Conservation (phyloP, 2,329 filamentous ascomycete genomes). For the Paecilomyces sp. region DNA sequence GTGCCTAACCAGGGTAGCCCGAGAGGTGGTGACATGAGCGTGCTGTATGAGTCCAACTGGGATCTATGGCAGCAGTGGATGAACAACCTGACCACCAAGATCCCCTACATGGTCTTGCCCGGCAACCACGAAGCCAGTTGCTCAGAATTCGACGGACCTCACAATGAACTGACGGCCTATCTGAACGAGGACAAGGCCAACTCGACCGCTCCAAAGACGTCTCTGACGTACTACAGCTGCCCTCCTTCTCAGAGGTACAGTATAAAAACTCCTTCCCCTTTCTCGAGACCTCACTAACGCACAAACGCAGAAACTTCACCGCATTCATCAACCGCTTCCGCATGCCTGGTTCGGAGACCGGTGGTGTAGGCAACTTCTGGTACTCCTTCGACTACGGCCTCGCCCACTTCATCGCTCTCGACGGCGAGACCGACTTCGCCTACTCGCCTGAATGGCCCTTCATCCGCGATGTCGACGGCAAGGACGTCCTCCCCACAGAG, state of each 20-base stretch:
- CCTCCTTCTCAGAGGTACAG: slow-evolving; percentile 41
- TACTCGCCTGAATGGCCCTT: slow-evolving; percentile 36
- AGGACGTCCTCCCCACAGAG: slow-evolving; percentile 34
- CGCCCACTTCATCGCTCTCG: slow-evolving; percentile 44
- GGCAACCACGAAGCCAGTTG: slow-evolving; percentile 47
- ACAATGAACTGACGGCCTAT: slow-evolving; percentile 41
- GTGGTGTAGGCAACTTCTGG: slow-evolving; percentile 48
- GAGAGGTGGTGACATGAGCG: slow-evolving; percentile 42
- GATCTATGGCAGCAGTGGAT: slow-evolving; percentile 48
- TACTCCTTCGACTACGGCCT: slow-evolving; percentile 50
- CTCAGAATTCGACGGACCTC: slow-evolving; percentile 42
- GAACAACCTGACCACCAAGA: slow-evolving; percentile 32
- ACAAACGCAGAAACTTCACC: slow-evolving; percentile 39
- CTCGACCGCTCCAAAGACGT: slow-evolving; percentile 28
- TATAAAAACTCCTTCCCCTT: not conserved
- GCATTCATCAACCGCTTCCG: slow-evolving; percentile 46
- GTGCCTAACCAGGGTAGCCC: slow-evolving; percentile 40
- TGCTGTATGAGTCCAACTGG: slow-evolving; percentile 46
- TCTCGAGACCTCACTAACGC: not conserved
- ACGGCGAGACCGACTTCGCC: slow-evolving; percentile 46
- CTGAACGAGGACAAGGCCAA: slow-evolving; percentile 39
- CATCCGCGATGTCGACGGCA: slow-evolving; percentile 21
- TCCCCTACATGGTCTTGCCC: slow-evolving; percentile 45
- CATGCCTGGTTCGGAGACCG: slow-evolving; percentile 43
- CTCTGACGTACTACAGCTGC: slow-evolving; percentile 46